Percentiles rank a stretch among this genome's conserved stretches.
phyloP scores from a whole-genome alignment of 257 asterid species.

The Fraxinus pennsylvanica region DNA sequence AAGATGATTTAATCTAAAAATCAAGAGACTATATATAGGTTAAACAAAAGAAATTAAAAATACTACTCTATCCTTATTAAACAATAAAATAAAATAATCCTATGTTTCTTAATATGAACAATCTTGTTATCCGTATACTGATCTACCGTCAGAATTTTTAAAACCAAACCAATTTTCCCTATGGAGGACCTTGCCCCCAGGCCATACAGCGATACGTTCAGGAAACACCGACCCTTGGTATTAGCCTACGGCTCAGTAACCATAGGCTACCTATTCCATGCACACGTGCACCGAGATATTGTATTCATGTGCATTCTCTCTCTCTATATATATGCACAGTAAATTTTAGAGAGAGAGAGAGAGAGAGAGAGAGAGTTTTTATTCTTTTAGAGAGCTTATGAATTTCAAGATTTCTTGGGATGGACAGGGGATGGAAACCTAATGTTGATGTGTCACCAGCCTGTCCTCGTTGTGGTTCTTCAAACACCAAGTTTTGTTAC shows the following conservation, averaged over 20 bases:
- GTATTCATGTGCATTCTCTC: neutral
- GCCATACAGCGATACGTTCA: conserved; percentile 39
- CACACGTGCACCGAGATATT: conserved; percentile 42
- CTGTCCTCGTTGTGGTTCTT: conserved; percentile 81
- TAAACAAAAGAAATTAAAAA: too few relatives aligned
- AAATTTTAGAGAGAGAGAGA: conserved; percentile 24
- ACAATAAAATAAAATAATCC: too few relatives aligned
- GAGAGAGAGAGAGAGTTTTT: conserved; percentile 24
- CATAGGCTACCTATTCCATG: conserved; percentile 29
- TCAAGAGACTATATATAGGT: too few relatives aligned
- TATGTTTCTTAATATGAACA: neutral
- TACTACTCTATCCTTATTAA: too few relatives aligned
- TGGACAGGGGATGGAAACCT: conserved; percentile 66
- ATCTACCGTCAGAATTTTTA: neutral
- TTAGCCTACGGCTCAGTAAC: conserved; percentile 59
- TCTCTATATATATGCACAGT: conserved; percentile 10
- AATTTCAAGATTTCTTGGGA: conserved; percentile 25
- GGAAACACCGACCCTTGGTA: conserved; percentile 62
- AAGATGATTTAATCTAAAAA: too few relatives aligned
- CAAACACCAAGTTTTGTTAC: conserved; percentile 77
- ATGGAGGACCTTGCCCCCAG: conserved; percentile 59
- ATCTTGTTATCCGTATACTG: neutral
- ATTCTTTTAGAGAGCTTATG: neutral
- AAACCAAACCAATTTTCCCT: conserved; percentile 32
- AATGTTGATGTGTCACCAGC: conserved; percentile 51